phyloP scores from a whole-genome alignment of 148 eudicot species.

The Fagopyrum tataricum region DNA sequence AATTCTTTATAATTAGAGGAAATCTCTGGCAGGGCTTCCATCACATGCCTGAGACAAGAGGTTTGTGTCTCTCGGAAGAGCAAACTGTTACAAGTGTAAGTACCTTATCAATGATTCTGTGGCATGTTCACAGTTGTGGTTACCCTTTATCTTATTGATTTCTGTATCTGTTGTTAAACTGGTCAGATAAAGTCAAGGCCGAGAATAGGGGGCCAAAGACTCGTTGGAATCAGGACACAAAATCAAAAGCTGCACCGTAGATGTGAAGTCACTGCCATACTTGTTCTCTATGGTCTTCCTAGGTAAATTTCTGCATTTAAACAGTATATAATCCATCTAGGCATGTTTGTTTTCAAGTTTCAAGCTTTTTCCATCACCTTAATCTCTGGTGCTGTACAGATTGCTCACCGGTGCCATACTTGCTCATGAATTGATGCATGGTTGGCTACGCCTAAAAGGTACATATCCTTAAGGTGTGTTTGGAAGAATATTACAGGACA shows the following conservation, averaged over 20 bases:
- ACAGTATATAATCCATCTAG: neutral
- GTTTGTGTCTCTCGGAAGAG: constrained; percentile 97
- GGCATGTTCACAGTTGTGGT: neutral
- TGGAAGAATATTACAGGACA: neutral
- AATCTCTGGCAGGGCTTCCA: constrained; percentile 61
- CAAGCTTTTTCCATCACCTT: neutral
- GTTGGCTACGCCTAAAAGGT: constrained; percentile 99
- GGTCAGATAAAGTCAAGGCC: constrained; percentile 75
- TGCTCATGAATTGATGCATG: constrained; percentile 96
- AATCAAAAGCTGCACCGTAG: constrained; percentile 71
- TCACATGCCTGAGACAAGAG: constrained; percentile 99
- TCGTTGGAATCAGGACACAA: constrained; percentile 89
- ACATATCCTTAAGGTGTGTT: neutral
- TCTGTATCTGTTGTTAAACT: constrained; percentile 12
- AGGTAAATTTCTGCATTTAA: constrained; percentile 40
- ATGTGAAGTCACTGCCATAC: constrained; percentile 98
- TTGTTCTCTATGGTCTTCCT: constrained; percentile 91
- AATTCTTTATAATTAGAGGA: neutral
- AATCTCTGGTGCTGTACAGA: constrained; percentile 32
- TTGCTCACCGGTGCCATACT: constrained; percentile 95
- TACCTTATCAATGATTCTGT: neutral
- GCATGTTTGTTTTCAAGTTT: neutral
- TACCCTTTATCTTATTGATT: neutral
- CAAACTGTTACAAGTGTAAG: constrained; percentile 92
- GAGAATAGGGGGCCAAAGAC: constrained; percentile 65